Conservation (phyloP, 805 yeast genomes). For the Pichia paraexigua region DNA sequence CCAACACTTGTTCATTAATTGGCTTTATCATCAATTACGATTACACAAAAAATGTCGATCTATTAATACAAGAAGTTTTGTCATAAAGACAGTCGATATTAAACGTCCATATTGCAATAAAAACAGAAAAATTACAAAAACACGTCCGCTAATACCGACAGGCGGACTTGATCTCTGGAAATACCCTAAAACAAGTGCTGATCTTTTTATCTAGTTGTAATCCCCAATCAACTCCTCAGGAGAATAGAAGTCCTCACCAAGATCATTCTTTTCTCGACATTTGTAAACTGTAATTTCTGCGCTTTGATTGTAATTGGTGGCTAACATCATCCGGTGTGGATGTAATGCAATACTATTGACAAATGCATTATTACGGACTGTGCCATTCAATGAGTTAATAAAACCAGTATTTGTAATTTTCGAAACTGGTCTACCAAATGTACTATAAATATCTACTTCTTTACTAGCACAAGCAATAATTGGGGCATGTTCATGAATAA, state of each 20-base stretch:
- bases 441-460: slow-evolving; percentile 73
- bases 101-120: too few relatives aligned
- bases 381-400: slow-evolving; percentile 36
- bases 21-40: too few relatives aligned
- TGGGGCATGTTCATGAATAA: slow-evolving; percentile 96
- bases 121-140: too few relatives aligned
- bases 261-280: slow-evolving; percentile 31
- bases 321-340: slow-evolving; percentile 92
- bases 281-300: slow-evolving; percentile 57
- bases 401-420: slow-evolving; percentile 35
- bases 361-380: slow-evolving; percentile 42
- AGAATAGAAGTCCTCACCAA: slow-evolving; percentile 14
- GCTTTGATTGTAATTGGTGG: slow-evolving; percentile 76
- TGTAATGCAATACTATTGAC: slow-evolving; percentile 69
- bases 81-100: too few relatives aligned
- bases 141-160: background rate
- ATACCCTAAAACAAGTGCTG: background rate
- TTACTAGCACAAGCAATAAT: slow-evolving; percentile 83
- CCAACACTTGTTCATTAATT: too few relatives aligned
- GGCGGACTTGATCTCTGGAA: background rate
- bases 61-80: too few relatives aligned
- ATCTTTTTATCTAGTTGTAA: background rate
- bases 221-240: slow-evolving; percentile 9
- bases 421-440: slow-evolving; percentile 67
- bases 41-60: too few relatives aligned